Base-by-base conservation (phyloP, 2,329 filamentous ascomycete genomes). In the Chalaropsis thielavioides region DNA sequence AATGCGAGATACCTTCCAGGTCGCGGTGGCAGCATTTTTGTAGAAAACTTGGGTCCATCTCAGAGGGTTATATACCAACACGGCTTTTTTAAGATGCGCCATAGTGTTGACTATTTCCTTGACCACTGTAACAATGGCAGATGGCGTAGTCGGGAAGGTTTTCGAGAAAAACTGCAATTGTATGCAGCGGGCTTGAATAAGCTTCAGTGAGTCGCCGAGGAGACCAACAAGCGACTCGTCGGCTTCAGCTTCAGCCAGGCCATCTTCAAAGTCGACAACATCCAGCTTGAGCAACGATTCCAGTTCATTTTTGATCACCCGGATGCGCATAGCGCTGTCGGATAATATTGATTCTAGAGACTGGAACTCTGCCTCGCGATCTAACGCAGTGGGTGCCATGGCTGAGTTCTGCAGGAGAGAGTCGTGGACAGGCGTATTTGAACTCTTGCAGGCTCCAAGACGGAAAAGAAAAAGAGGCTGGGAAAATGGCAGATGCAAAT, bases 91-190 rank as follows among this genome's bases (percentile, higher is more conserved):
- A 89, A 95, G 78, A 2, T 84, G 88, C 0, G 95, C 79, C n/a
- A 89, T 84, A 0, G 84, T 85, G 13, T 83, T 80, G 24, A 86
- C 80, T n/a, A 95, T 79, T 66, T 91, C 85, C 41, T 83, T 80
- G 3, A 96, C 76, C 15, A 95, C 84, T 27, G 81, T 85, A 10
- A 75, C 76, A 41, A 95, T 80, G 4, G 90, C 92, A 0, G 86
- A 85, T 0, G 89, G 85, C 0, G 91, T 94, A 69, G 95, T 95
- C 0, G 92, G 92, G 19, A 89, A 82, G 71, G 89, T 96, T 71
- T 95, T 88, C 1, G 94, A 83, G 13, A 97, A 81, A 0, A 96
- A 85, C 0, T 89, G 92, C 31, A 96, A 80, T 68, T 95, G 96
- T 5, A 91, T 96, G 1, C 86, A 83, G 72, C 96, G 90, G 0